Conservation (phyloP, 2,329 filamentous ascomycete genomes). For the Calonectria naviculata region DNA sequence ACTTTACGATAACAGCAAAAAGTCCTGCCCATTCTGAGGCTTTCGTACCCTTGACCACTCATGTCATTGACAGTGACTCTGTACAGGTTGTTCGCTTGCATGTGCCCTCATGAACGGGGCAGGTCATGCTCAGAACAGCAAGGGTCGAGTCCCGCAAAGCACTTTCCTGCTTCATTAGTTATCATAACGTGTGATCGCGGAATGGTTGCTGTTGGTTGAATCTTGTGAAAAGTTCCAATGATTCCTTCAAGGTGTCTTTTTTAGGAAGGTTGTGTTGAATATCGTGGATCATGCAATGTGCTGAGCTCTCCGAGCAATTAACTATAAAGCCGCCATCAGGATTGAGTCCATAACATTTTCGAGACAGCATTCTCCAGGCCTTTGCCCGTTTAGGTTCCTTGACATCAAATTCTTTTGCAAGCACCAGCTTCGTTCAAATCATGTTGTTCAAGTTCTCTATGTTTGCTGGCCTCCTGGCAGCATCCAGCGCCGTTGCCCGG, state of each 20-base stretch:
- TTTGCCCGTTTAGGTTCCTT: background rate
- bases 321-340: background rate
- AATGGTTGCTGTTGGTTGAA: background rate
- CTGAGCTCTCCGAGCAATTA: background rate
- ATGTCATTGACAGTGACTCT: background rate
- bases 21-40: background rate
- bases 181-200: background rate
- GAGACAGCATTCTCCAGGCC: background rate
- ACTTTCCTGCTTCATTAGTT: background rate
- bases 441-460: conserved; percentile 17
- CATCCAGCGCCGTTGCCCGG: background rate
- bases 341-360: background rate
- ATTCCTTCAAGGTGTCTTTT: background rate
- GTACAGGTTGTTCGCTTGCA: background rate
- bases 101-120: conserved; percentile 4
- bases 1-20: conserved; percentile 7
- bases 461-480: conserved; percentile 8
- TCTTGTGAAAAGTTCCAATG: background rate
- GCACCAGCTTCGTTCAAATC: background rate
- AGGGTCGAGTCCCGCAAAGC: background rate
- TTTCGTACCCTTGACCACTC: background rate
- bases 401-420: background rate
- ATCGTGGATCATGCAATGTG: background rate
- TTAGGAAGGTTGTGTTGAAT: background rate
- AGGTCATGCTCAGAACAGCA: background rate